These are phyloP conservation scores for Hyaloscypha variabilis DNA, from an alignment of 495 filamentous ascomycete species.

Conservation along the genomic window DNA sequence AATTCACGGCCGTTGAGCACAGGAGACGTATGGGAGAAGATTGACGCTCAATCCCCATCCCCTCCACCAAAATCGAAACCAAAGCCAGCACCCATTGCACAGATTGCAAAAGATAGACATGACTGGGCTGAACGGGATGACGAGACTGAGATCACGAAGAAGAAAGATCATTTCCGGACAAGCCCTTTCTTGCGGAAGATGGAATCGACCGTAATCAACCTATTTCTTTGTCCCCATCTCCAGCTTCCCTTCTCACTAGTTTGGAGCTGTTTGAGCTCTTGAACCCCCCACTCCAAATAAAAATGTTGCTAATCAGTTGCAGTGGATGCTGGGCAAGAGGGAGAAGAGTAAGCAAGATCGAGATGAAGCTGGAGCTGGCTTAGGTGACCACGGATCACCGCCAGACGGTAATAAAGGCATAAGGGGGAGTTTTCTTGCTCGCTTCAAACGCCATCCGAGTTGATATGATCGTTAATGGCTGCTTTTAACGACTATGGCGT, in stretches of 20 bases:
- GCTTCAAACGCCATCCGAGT: slow-evolving; percentile 28
- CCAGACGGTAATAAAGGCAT: slow-evolving; percentile 12
- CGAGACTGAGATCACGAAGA: slow-evolving; percentile 1
- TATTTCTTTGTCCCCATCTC: no score
- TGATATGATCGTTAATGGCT: slow-evolving; percentile 10
- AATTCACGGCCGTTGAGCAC: slow-evolving; percentile 25
- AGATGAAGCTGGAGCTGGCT: slow-evolving; percentile 12
- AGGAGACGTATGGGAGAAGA: slow-evolving; percentile 28
- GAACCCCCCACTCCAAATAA: no score
- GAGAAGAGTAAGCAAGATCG: slow-evolving; percentile 14
- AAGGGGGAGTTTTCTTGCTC: slow-evolving; percentile 24
- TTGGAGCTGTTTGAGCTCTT: no score
- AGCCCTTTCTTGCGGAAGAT: slow-evolving; percentile 25
- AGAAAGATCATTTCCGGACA: slow-evolving; percentile 10
- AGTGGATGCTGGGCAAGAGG: slow-evolving; percentile 26
- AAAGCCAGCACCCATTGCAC: background rate
- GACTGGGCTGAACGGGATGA: slow-evolving; percentile 33
- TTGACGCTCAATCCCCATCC: background rate
- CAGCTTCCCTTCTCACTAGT: no score
- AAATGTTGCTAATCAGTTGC: no score
- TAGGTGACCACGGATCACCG: slow-evolving; percentile 15
- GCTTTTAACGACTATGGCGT: slow-evolving; percentile 7
- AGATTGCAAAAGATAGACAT: slow-evolving; percentile 23
- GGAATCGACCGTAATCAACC: no score
- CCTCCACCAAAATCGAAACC: slow-evolving; percentile 8